Base-by-base conservation (phyloP, 2,329 filamentous ascomycete genomes). In the Neoscytalidium dimidiatum region DNA sequence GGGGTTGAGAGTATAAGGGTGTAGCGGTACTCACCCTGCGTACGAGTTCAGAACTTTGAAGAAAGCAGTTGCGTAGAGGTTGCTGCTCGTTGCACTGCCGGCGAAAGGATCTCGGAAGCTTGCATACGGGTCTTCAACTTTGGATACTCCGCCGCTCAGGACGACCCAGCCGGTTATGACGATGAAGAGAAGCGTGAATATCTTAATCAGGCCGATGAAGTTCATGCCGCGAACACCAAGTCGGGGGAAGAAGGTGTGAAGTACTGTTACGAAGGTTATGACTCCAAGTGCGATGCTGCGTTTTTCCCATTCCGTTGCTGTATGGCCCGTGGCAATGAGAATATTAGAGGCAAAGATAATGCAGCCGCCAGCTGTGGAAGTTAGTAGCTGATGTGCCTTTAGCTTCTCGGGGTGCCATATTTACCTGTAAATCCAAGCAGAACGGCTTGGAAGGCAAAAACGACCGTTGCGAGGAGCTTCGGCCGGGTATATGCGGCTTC, bases 1-100 rank as follows among this genome's bases (percentile, higher is more conserved):
- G 7, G 3, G 2, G 6, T 9, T 9, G 51, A 19, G 51, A 9
- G 13, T n/a, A 8, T 2, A 9, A 8, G 51, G 29, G 8, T 23
- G n/a, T n/a, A n/a, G n/a, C 7, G 13, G 13, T 11, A 7, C 38
- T 38, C 43, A 57, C 0, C 90, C 89, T 0, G 87, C 82, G 64
- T 90, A 92, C 0, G 88, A 89, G 73, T 91, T 91, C 49, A 89
- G 86, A 0, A 91, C 86, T 69, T 79, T 88, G 77, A 89, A 88
- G 0, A 92, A 76, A 0, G 88, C 84, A 0, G 89, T 90, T 0
- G 85, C 81, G 87, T 88, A 91, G 0, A 90, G 69, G 0, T 80
- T 75, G 19, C 85, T 79, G 83, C 86, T 89, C 6, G 68, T 66
- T 1, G 73, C 73, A 13, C 71, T 71, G 7, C 69, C 68, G 21